These are phyloP conservation scores for Neofusicoccum umdonicola DNA, from an alignment of 2,329 filamentous ascomycete genomes.

Conservation along the genomic window DNA sequence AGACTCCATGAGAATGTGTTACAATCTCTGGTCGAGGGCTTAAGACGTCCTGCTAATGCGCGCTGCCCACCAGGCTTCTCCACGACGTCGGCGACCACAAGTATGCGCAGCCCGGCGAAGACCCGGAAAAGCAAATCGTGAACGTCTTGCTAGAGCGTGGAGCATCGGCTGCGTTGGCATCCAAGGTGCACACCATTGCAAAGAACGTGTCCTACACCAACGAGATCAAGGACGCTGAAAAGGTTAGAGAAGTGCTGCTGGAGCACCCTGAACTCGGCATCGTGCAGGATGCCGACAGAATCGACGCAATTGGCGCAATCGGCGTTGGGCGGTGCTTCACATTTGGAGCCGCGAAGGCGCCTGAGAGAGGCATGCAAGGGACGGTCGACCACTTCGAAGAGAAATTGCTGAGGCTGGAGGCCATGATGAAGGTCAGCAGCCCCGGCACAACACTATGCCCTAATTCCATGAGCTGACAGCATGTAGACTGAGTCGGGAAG, in stretches of 20 bases:
- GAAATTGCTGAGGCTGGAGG: conserved; percentile 32
- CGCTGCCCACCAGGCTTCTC: conserved; percentile 50
- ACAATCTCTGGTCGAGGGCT: no score
- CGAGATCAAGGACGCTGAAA: conserved; percentile 65
- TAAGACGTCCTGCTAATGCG: background rate
- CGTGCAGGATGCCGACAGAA: conserved; percentile 86
- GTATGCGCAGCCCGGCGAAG: conserved; percentile 59
- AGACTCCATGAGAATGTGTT: no score
- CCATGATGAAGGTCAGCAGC: conserved; percentile 30
- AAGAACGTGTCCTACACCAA: conserved; percentile 74
- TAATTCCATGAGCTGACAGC: background rate
- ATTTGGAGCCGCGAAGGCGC: conserved; percentile 65
- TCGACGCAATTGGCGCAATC: conserved; percentile 88
- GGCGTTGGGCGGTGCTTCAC: conserved; percentile 78
- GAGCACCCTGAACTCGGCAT: conserved; percentile 72
- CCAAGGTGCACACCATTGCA: conserved; percentile 68
- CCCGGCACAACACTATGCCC: background rate
- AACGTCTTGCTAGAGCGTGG: conserved; percentile 57
- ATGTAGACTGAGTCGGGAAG: conserved; percentile 8
- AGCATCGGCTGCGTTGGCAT: conserved; percentile 57
- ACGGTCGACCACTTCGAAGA: conserved; percentile 37
- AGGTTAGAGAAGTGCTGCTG: conserved; percentile 61
- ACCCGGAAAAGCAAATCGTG: conserved; percentile 56
- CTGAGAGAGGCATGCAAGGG: conserved; percentile 30
- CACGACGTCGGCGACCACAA: conserved; percentile 90